Evolutionary conservation across 768 basidiomycete genomes (phyloP).

Genomic region (Mycena latifolia): DNA sequence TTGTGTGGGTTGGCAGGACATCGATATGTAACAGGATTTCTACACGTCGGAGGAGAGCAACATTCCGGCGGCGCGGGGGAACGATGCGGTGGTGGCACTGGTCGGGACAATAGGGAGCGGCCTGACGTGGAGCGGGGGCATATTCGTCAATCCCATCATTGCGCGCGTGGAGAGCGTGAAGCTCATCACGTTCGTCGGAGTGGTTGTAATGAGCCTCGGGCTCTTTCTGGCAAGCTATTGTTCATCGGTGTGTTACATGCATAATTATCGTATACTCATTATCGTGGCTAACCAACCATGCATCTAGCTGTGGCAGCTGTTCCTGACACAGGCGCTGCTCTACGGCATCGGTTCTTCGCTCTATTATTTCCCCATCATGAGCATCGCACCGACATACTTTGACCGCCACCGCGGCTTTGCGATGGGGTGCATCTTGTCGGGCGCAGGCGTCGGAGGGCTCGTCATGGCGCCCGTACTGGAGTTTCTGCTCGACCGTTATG

Average conservation of each 20-base stretch:
- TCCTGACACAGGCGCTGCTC: slow-evolving; percentile 55
- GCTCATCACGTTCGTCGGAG: slow-evolving; percentile 51
- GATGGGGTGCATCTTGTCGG: slow-evolving; percentile 57
- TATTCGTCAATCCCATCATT: slow-evolving; percentile 57
- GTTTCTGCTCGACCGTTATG: slow-evolving; percentile 48
- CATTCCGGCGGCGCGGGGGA: slow-evolving; percentile 48
- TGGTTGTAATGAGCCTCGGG: slow-evolving; percentile 57
- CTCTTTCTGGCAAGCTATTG: slow-evolving; percentile 55
- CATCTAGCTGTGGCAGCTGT: slow-evolving; percentile 57
- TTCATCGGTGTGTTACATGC: slow-evolving; percentile 43
- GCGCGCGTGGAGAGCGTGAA: slow-evolving; percentile 47
- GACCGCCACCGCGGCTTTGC: slow-evolving; percentile 61
- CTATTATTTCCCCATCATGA: slow-evolving; percentile 59
- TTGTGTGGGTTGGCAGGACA: no score
- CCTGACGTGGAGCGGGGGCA: slow-evolving; percentile 60
- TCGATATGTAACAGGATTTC: slow-evolving; percentile 47
- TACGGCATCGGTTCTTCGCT: slow-evolving; percentile 58
- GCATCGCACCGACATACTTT: slow-evolving; percentile 56
- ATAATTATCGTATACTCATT: not conserved
- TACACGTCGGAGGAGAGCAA: slow-evolving; percentile 54
- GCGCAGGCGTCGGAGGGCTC: slow-evolving; percentile 56
- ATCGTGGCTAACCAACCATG: no score
- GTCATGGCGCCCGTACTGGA: slow-evolving; percentile 56
- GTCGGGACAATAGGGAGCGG: slow-evolving; percentile 59
- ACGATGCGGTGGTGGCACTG: slow-evolving; percentile 56